Base-by-base conservation (phyloP, 1,284 basidiomycete species). In the Lignosus rhinocerotis region DNA sequence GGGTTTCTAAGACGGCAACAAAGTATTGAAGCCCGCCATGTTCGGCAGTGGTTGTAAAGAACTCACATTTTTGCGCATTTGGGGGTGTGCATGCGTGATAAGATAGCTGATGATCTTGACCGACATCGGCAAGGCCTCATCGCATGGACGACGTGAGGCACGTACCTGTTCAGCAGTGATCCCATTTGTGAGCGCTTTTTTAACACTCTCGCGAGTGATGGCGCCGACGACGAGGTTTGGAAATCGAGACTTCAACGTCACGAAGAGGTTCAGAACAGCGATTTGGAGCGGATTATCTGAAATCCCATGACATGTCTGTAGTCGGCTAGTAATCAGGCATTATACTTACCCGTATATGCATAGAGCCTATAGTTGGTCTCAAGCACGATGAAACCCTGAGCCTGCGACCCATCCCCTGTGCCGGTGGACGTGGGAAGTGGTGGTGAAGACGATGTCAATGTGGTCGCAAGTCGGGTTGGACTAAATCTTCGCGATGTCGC, bases 341-440 rank as follows among this genome's bases (percentile, higher is more conserved):
- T 25, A 25, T 49, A 53, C 59, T 25, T 34, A 94, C 93, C 90
- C 39, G 97, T 99, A 74, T 99, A 99, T 1, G 97, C 97, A 74
- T 99, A 99, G 58, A 99, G 78, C 63, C 96, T 90, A 77, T 98
- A 99, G 77, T 99, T 99, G 21, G 97, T 99, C 78, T 99, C 97
- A 38, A 99, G 82, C 66, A 99, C 90, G 66, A 99, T 90, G 77
- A 98, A 99, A 3, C 94, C 93, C 72, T 95, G 91, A 59, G 71
- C 69, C 68, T 83, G 80, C 30, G 82, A 80, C 54, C 80, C 84
- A 49, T 81, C 80, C 60, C 80, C 81, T 60, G 77, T 76, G 55
- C 81, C 81, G 51, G 80, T 78, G n/a, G 83, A 81, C 38, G 85
- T 85, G 55, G 87, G 84, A 69, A 88, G 76, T 39, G 85, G 84